Base-by-base conservation (phyloP, 1,284 basidiomycete genomes). In the Coniferiporia sulphurascens region DNA sequence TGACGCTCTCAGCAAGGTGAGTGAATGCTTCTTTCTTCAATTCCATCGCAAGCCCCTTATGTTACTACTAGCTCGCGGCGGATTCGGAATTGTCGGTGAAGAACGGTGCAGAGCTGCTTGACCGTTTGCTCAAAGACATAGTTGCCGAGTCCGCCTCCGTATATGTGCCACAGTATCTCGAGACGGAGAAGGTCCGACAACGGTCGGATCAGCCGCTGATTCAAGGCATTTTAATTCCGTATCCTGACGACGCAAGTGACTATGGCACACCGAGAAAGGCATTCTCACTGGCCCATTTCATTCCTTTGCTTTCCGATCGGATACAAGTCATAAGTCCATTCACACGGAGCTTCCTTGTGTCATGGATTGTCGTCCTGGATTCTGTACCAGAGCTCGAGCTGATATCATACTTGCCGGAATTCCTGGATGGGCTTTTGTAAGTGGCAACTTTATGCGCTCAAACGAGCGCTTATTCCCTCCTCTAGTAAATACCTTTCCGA, bases 91-190 rank as follows among this genome's bases (percentile, higher is more conserved):
- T 94, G 52, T 96, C 96, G 2, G 97, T 99, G 65, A 98, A 98
- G 83, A 99, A 99, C 69, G 97, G 96, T 7, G 95, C 96, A 1
- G 97, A 99, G 72, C 83, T 99, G n/a, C 83, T 99, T 57, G 97
- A 99, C 73, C 86, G 97, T 27, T 81, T 98, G 15, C 82, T 99
- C 68, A 98, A 99, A 72, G 97, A 99, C 67, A 96, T 98, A 56
- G 96, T 99, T 1, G 91, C 95, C 38, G 97, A 99, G 75, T 92
- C 93, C 1, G 97, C 95, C 0, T 94, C 95, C 0, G 89, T 92
- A 56, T 98, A 98, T 71, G 89, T 98, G 58, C 95, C 95, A 1
- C 86, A 91, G 60, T 93, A 91, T 69, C 84, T 88, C 9, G 90
- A 93, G 70, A 90, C 79, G 2, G 89, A 85, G 73, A 89, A 81